Base-by-base conservation (phyloP, 495 filamentous ascomycete genomes). In the Tricharina praecox region DNA sequence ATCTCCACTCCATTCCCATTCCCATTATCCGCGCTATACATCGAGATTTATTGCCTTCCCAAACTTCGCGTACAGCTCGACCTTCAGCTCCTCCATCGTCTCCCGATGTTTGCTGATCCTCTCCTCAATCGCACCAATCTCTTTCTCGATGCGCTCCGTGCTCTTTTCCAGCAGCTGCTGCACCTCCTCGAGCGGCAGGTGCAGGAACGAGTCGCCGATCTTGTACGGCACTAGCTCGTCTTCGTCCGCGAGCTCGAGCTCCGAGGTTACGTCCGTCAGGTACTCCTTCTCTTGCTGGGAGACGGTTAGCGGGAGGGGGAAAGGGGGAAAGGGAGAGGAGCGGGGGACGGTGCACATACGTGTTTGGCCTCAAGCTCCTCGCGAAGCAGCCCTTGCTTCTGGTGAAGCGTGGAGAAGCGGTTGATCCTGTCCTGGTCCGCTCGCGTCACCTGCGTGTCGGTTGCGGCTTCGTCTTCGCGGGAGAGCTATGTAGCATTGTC, bases 261-360 rank as follows among this genome's bases (percentile, higher is more conserved):
- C 90, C 25, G 68, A 83, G 3, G 79, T 81, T 38, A 96, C 73
- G 62, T 97, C 90, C 53, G 94, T 85, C 3, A 96, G 73, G 56
- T 95, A 90, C 63, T 96, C 92, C 64, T 95, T 96, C 59, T 96
- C 90, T 68, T 97, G 94, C 92, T 97, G 45, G 52, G n/a, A 18
- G 28, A 32, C 28, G 28, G 28, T 5, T 5, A 32, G 28, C 28
- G 28, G 28, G 28, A 5, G 7, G 28, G 28, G 28, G 28, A 13
- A 5, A 5, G 28, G 28, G 28, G 28, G 28, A 5, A 28, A 15
- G 18, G 13, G 21, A n/a, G 18, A 11, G 4, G 25, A 24, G 15
- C 32, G 23, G 46, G n/a, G 53, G 41, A 30, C 41, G 24, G 20
- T n/a, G 28, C 13, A 13, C 28, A 62, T 32, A 94, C 90, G 60